Evolutionary conservation across 805 yeast genomes (phyloP).

Genomic region (Candida nemodendra): DNA sequence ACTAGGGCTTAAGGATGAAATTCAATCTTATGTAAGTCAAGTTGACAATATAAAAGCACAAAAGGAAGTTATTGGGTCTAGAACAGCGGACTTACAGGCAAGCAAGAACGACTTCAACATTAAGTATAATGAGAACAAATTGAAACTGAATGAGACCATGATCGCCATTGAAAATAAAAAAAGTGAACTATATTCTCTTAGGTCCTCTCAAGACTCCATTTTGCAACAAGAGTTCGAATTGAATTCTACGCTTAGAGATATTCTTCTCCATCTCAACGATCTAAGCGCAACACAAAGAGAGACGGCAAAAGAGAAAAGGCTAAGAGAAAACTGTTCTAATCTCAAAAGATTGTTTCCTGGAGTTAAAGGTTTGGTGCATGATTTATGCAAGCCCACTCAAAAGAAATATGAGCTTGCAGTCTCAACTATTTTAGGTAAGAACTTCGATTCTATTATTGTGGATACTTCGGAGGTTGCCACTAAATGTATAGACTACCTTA

Average conservation of each 20-base stretch:
- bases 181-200: conserved; percentile 27
- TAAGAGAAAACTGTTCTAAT: conserved; percentile 70
- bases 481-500: conserved; percentile 71
- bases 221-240: conserved; percentile 53
- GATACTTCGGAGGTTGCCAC: conserved; percentile 72
- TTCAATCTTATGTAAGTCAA: conserved; percentile 30
- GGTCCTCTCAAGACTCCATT: conserved; percentile 36
- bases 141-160: conserved; percentile 28
- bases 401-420: conserved; percentile 72
- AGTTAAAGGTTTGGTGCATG: conserved; percentile 77
- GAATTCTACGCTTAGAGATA: conserved; percentile 61
- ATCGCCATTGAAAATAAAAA: conserved; percentile 32
- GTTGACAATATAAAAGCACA: conserved; percentile 37
- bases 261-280: conserved; percentile 63
- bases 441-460: conserved; percentile 82
- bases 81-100: conserved; percentile 34
- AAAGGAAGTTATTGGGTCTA: conserved; percentile 33
- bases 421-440: conserved; percentile 72
- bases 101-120: conserved; percentile 32
- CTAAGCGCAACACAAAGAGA: conserved; percentile 76
- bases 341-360: conserved; percentile 79
- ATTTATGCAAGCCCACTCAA: conserved; percentile 74
- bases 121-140: conserved; percentile 29
- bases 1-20: conserved; percentile 44
- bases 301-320: conserved; percentile 61